Conservation (phyloP, 2,329 filamentous ascomycete genomes). For the Exophiala alcalophila region DNA sequence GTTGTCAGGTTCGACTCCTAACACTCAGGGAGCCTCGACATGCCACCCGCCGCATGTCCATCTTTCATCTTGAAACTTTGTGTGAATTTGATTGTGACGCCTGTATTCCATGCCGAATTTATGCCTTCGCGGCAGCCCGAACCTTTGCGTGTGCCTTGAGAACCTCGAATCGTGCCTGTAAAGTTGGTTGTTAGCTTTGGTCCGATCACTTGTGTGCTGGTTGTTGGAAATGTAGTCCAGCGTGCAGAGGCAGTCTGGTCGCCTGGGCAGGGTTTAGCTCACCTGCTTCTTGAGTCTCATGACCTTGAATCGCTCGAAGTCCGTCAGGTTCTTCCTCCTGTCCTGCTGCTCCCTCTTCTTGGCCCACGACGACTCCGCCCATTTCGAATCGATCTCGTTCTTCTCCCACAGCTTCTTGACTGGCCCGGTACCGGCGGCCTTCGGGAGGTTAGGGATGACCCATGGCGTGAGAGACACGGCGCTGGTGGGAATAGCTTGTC, state of each 20-base stretch:
- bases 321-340: slow-evolving; percentile 85
- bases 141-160: slow-evolving; percentile 94
- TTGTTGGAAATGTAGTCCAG: too few species aligned
- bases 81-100: slow-evolving; percentile 20
- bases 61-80: slow-evolving; percentile 14
- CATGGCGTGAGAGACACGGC: slow-evolving; percentile 86
- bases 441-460: slow-evolving; percentile 80
- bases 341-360: slow-evolving; percentile 85
- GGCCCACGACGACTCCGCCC: slow-evolving; percentile 85
- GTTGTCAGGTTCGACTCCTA: slow-evolving; percentile 4
- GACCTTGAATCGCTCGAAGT: slow-evolving; percentile 99
- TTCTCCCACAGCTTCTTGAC: slow-evolving; percentile 90
- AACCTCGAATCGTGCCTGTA: slow-evolving; percentile 83
- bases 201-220: too few species aligned
- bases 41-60: slow-evolving; percentile 19
- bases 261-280: slow-evolving; percentile 37
- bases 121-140: slow-evolving; percentile 69
- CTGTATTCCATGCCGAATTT: slow-evolving; percentile 23
- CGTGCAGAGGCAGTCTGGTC: background rate
- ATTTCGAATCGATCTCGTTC: slow-evolving; percentile 87
- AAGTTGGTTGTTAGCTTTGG: too few species aligned
- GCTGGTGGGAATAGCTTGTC: slow-evolving; percentile 79
- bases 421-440: slow-evolving; percentile 74
- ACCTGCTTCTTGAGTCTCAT: slow-evolving; percentile 99
- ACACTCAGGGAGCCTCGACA: slow-evolving; percentile 11